Evolutionary conservation across 495 filamentous ascomycete species (phyloP), one percentile per base, ranked within the genome.

Genomic region (Xylaria cubensis): DNA sequence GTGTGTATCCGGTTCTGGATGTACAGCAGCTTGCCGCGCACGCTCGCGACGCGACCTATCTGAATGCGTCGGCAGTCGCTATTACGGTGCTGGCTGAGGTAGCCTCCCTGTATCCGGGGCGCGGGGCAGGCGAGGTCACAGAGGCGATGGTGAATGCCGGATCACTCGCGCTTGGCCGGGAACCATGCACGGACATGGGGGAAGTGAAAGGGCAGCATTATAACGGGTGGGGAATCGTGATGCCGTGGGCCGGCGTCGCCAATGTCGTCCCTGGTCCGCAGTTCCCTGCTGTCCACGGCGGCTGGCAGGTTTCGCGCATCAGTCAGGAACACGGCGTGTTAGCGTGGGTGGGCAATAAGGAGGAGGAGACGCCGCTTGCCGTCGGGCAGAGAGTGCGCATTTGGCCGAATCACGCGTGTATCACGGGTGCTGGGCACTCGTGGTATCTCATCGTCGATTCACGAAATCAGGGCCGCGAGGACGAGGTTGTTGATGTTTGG

Each of bases 391-490:
- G 89, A 66, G 85, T 96, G 32, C 84, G 90, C 62, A 83, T 97
- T 13, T 95, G 90, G 87, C 93, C 94, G 0, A 97, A 97, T 75
- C 94, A 97, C 81, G 88, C 92, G 50, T 97, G 94, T 76, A 91
- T 96, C 64, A 88, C 93, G 5, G 91, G 92, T 0, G 90, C 90
- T 0, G 88, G 88, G 2, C 91, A 90, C 78, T 90, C 88, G 8
- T 95, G 87, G 82, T 97, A 94, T 80, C 81, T 94, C 42, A 82
- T 97, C 32, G 89, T 97, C 5, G 92, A 97, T 80, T 89, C 87
- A 34, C 81, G 86, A 48, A 80, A 77, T 12, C 81, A 84, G 72
- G 84, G 80, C 1, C 73, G 75, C 29, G 82, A 86, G 64, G 86
- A 90, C 48, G 87, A 88, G 74, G 82, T 93, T 68, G 83, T 92